Percentiles rank a stretch among this genome's conserved stretches.
Conservation (phyloP, 2,329 filamentous ascomycete species). For the Diplodia scrobiculata region DNA sequence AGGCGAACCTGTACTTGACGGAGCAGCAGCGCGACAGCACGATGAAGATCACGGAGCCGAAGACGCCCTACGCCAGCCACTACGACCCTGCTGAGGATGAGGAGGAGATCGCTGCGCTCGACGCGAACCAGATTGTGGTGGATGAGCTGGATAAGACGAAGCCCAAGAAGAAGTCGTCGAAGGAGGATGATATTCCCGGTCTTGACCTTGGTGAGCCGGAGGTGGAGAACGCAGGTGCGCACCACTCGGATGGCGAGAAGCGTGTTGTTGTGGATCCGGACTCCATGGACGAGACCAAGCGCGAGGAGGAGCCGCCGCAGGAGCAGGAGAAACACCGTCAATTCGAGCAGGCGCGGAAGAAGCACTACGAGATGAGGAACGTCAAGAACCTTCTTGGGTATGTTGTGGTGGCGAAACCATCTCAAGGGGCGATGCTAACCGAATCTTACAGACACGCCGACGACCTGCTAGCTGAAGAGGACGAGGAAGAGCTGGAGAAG, state of each 20-base stretch:
- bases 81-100: slow-evolving; percentile 90
- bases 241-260: slow-evolving; percentile 59
- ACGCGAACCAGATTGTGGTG: slow-evolving; percentile 70
- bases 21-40: slow-evolving; percentile 93
- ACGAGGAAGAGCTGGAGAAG: slow-evolving; percentile 40
- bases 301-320: slow-evolving; percentile 50
- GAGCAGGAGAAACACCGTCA: slow-evolving; percentile 87
- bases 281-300: slow-evolving; percentile 44
- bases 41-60: slow-evolving; percentile 99
- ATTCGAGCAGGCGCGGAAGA: slow-evolving; percentile 90
- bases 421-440: slow-evolving; percentile 30
- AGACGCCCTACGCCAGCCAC: slow-evolving; percentile 91
- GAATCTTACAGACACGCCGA: slow-evolving; percentile 43
- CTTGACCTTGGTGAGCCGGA: slow-evolving; percentile 92
- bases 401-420: slow-evolving; percentile 18
- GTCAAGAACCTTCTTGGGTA: slow-evolving; percentile 84
- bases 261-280: slow-evolving; percentile 75
- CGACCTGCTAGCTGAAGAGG: slow-evolving; percentile 47
- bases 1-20: slow-evolving; percentile 94
- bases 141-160: slow-evolving; percentile 65
- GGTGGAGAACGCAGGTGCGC: slow-evolving; percentile 38
- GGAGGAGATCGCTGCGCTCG: slow-evolving; percentile 65
- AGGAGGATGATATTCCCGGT: slow-evolving; percentile 82
- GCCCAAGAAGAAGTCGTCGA: slow-evolving; percentile 46
- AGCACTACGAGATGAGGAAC: slow-evolving; percentile 98